phyloP scores from a whole-genome alignment of 345 rosid genomes.

The Sonneratia caseolaris region DNA sequence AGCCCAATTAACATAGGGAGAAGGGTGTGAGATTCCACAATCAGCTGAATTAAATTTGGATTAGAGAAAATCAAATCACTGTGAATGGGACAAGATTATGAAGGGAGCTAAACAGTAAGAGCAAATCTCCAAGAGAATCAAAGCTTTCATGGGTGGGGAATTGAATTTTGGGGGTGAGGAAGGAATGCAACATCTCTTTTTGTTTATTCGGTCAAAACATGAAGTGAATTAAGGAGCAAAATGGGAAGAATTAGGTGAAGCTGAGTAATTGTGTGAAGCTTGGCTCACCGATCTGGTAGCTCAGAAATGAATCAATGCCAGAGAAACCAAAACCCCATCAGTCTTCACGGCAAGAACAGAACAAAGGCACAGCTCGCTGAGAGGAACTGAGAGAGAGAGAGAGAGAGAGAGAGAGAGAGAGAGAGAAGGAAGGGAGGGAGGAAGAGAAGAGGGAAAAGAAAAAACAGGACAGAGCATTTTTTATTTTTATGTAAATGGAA shows the following conservation, averaged over 20 bases:
- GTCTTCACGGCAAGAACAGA: constrained; percentile 1
- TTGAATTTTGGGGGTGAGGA: not conserved
- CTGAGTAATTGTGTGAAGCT: constrained; percentile 9
- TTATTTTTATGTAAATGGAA: not conserved
- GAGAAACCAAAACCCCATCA: not conserved
- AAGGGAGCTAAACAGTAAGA: not conserved
- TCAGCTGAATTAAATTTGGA: not conserved
- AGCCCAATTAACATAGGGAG: not conserved
- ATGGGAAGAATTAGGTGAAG: not conserved
- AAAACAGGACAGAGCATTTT: not conserved
- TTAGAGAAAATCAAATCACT: not conserved
- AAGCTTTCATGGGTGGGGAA: not conserved
- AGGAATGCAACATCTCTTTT: not conserved
- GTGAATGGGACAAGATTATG: not conserved
- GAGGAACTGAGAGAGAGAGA: not conserved
- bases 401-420: not conserved
- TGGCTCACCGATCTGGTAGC: constrained; percentile 11
- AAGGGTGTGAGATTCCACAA: not conserved
- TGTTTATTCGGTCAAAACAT: constrained; percentile 1
- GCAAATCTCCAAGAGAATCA: constrained; percentile 8
- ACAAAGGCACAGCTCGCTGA: not conserved
- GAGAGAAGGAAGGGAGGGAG: not conserved
- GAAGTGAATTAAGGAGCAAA: constrained; percentile 2
- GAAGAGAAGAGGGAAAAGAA: not conserved
- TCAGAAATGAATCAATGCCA: constrained; percentile 10